Base-by-base conservation (phyloP, 1,284 basidiomycete genomes). In the Ustilago xerochloae region DNA sequence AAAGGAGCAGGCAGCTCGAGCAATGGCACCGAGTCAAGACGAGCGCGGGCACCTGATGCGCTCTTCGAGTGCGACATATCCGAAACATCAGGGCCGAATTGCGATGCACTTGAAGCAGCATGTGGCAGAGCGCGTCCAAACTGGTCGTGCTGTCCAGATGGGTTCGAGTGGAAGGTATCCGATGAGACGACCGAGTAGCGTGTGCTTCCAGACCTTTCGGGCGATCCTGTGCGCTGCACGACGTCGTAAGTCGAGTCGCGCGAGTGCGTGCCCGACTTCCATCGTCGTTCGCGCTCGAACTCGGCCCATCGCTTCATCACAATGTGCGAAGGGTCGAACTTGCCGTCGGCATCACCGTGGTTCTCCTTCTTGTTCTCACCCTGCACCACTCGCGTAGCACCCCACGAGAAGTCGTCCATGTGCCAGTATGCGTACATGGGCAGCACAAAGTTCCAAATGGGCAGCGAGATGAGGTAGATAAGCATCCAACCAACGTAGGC, bases 231-330 rank as follows among this genome's bases (percentile, higher is more conserved):
- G 38, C 80, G 71, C 41, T 77, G 52, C 63, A 72, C 65, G 2
- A 72, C 72, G 55, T 93, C 91, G 80, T 89, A 89, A 72, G 82
- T 81, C 33, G 93, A 94, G 82, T 97, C 94, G 69, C 91, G 88
- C 16, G 92, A 93, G 74, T 91, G 89, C 9, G 89, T 90, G 16
- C 93, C 93, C 78, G 86, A 91, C 89, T 91, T 94, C 92, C 93
- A 97, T 71, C 95, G 88, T 74, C 96, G 88, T 80, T 98, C 97
- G 55, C 96, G 89, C 87, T 99, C 97, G 85, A 97, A 99, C 86
- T 99, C 97, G 50, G 91, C 93, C 96, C 96, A 99, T 50, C 94
- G 90, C 88, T 98, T 99, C 97, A 98, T 98, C 38, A 96, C 91
- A 81, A 99, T 99, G 86, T 96, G 90, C 52, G 90, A 89, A 35